A percentile compares a stretch with the other conserved stretches of the same genome.
phyloP scores from a whole-genome alignment of 2,329 filamentous ascomycete species.

The Fusarium sp. region DNA sequence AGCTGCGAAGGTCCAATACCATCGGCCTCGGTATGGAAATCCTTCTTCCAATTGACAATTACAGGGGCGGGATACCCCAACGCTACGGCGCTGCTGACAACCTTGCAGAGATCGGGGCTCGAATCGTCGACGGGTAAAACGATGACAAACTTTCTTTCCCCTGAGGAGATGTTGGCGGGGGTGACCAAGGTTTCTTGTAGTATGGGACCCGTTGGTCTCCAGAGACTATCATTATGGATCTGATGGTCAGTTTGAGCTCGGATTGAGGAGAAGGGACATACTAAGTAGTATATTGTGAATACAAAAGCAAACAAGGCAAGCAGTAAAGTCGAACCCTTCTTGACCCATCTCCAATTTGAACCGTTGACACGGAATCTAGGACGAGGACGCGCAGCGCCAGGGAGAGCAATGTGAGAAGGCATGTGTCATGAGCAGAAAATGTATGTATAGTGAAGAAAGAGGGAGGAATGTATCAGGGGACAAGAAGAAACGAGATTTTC shows the following conservation, averaged over 20 bases:
- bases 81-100: constrained; percentile 40
- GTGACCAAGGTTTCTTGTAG: not conserved
- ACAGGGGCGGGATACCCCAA: constrained; percentile 44
- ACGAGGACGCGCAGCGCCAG: constrained; percentile 25
- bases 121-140: constrained; percentile 39
- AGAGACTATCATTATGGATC: constrained; percentile 33
- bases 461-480: constrained; percentile 4
- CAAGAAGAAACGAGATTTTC: not conserved
- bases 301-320: not conserved
- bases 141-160: constrained; percentile 38
- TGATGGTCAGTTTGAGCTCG: constrained; percentile 10
- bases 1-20: constrained; percentile 42
- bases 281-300: constrained; percentile 27
- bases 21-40: constrained; percentile 35
- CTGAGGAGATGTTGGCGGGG: constrained; percentile 13
- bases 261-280: not conserved
- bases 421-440: constrained; percentile 18
- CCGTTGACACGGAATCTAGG: constrained; percentile 23
- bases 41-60: constrained; percentile 45
- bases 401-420: constrained; percentile 25
- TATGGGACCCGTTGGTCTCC: constrained; percentile 19
- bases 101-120: constrained; percentile 45
- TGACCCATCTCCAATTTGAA: constrained; percentile 27
- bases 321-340: constrained; percentile 11
- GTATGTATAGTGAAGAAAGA: not conserved